Conservation (phyloP, 2,329 filamentous ascomycete genomes). For the Talaromyces marneffei region DNA sequence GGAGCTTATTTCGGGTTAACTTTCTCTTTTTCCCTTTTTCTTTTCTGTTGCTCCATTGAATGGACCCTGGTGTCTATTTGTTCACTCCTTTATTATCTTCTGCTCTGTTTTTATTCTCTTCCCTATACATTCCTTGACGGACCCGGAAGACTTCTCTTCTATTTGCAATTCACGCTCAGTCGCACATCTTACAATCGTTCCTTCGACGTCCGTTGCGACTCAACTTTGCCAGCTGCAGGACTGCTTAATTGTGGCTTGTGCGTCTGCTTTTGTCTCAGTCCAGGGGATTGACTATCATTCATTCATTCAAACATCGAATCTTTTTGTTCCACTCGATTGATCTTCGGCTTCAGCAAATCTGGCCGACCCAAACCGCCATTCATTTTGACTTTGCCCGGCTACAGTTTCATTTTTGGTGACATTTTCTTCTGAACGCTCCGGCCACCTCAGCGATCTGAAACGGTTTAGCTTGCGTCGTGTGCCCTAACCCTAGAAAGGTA, state of each 20-base stretch:
- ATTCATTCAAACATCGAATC: neutral
- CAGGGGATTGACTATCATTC: neutral
- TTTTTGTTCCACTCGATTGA: neutral
- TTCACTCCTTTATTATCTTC: conserved; percentile 16
- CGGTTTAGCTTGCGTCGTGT: conserved; percentile 7
- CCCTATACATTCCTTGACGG: conserved; percentile 11
- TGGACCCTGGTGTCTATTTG: conserved; percentile 4
- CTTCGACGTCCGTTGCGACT: neutral
- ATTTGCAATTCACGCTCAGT: neutral
- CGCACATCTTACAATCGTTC: neutral
- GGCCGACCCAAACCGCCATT: neutral
- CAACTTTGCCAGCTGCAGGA: neutral
- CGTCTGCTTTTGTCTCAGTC: neutral
- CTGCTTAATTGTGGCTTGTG: neutral
- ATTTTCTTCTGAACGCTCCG: conserved; percentile 2
- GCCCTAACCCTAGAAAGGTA: conserved; percentile 2
- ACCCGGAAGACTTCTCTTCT: neutral
- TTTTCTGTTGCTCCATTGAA: conserved; percentile 3
- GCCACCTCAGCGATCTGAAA: conserved; percentile 3
- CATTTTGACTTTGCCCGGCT: neutral
- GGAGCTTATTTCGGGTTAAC: conserved; percentile 24
- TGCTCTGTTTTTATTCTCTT: conserved; percentile 10
- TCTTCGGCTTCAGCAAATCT: neutral
- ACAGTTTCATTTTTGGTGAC: neutral
- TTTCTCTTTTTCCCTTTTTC: conserved; percentile 21